phyloP scores from a whole-genome alignment of 805 yeast species.

The Wickerhamomyces queroliae region DNA sequence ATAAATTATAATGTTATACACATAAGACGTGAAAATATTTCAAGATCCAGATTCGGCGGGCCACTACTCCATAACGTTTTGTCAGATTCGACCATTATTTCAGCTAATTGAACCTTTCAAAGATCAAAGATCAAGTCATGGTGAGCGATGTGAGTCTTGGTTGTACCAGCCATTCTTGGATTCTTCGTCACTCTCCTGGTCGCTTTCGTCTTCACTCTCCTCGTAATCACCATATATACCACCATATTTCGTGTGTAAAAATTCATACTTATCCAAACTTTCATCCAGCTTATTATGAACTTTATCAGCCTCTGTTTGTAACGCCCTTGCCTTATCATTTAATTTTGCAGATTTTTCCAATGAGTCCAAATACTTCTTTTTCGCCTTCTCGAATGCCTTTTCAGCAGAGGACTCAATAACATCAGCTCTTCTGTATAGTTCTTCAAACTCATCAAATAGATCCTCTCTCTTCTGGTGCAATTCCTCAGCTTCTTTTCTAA shows the following conservation, averaged over 20 bases:
- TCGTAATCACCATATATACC: slow-evolving; percentile 1
- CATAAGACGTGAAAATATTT: too few species aligned
- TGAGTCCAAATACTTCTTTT: slow-evolving; percentile 9
- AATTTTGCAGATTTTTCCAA: slow-evolving; percentile 3
- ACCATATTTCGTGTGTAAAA: not conserved
- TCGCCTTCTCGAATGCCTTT: slow-evolving; percentile 12
- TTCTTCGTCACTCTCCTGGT: slow-evolving; percentile 2
- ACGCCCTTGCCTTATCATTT: slow-evolving; percentile 1
- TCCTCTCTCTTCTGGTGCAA: slow-evolving; percentile 1
- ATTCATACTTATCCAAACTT: slow-evolving; percentile 5
- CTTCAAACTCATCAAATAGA: slow-evolving; percentile 3
- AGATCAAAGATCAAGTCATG: too few species aligned
- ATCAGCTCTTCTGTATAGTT: slow-evolving; percentile 4
- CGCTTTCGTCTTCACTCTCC: slow-evolving; percentile 1
- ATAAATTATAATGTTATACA: too few species aligned
- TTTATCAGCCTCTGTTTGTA: slow-evolving; percentile 3
- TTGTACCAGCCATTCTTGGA: too few species aligned
- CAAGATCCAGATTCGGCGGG: too few species aligned
- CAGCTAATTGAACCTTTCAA: too few species aligned
- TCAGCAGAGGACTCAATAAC: slow-evolving; percentile 9
- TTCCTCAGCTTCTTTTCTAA: not conserved
- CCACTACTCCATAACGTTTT: too few species aligned
- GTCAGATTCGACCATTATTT: too few species aligned
- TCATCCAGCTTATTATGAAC: slow-evolving; percentile 3
- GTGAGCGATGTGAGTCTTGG: too few species aligned